These are phyloP conservation scores for Lathyrus oleraceus DNA, from an alignment of 306 rosid genomes.

Conservation along the genomic window DNA sequence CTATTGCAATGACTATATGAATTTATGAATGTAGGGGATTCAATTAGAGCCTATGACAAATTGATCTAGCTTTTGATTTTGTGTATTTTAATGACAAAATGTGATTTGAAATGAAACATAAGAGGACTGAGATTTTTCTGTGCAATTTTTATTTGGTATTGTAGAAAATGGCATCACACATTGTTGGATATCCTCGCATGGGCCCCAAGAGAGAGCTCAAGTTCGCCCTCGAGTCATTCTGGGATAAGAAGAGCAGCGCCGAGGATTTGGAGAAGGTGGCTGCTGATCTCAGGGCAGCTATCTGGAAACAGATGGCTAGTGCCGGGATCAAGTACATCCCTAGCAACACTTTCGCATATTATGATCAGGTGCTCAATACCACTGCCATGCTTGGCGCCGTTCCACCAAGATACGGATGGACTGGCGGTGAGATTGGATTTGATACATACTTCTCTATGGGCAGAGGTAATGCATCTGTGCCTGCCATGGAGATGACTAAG, in stretches of 20 bases:
- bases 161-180: constrained; percentile 87
- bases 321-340: constrained; percentile 85
- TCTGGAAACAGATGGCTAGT: constrained; percentile 85
- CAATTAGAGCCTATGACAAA: too few species aligned
- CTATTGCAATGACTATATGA: background rate
- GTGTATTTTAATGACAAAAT: background rate
- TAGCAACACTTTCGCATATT: constrained; percentile 81
- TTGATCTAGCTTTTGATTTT: background rate
- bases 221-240: constrained; percentile 81
- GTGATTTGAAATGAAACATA: background rate
- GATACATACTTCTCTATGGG: constrained; percentile 90
- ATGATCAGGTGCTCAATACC: constrained; percentile 85
- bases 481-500: constrained; percentile 97
- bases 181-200: constrained; percentile 94
- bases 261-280: constrained; percentile 80
- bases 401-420: constrained; percentile 79
- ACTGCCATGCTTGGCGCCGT: constrained; percentile 81
- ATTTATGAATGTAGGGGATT: background rate
- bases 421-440: constrained; percentile 80
- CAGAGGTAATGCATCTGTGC: constrained; percentile 80
- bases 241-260: constrained; percentile 84
- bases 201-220: constrained; percentile 96
- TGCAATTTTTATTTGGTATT: constrained; percentile 32
- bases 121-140: constrained; percentile 22
- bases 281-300: constrained; percentile 70